Conservation (phyloP, 495 filamentous ascomycete species). For the Pseudomonodictys pantanalensis region DNA sequence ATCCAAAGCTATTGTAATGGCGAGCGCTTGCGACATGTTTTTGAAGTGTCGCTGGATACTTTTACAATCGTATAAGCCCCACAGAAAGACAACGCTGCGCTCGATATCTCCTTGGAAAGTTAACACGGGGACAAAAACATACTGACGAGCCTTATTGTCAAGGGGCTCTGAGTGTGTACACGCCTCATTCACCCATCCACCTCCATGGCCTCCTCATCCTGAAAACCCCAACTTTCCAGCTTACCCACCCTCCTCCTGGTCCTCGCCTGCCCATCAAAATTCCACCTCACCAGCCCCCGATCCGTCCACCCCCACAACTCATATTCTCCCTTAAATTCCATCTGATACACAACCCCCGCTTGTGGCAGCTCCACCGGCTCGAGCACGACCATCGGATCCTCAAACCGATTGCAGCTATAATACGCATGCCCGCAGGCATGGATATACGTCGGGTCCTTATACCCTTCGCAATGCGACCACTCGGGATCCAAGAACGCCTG, state of each 20-base stretch:
- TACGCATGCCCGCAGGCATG: conserved; percentile 24
- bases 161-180: no score
- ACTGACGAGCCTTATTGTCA: no score
- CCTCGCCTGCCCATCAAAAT: conserved; percentile 7
- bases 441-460: conserved; percentile 18
- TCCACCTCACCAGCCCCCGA: conserved; percentile 21
- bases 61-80: no score
- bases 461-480: background rate
- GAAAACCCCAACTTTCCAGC: no score
- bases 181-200: no score
- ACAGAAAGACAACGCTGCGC: no score
- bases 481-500: conserved; percentile 23
- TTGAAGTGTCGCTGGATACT: no score
- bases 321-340: conserved; percentile 20
- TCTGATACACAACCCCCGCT: conserved; percentile 12
- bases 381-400: conserved; percentile 13
- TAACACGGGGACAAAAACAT: no score
- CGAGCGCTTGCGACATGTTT: no score
- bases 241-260: conserved; percentile 4
- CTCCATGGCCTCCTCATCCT: no score
- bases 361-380: conserved; percentile 17
- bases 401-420: conserved; percentile 3
- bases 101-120: no score
- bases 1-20: no score
- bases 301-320: conserved; percentile 28